Percentiles rank a stretch among this genome's conserved stretches.
phyloP scores from a whole-genome alignment of 768 basidiomycete genomes.

The Mycena leptocephala region DNA sequence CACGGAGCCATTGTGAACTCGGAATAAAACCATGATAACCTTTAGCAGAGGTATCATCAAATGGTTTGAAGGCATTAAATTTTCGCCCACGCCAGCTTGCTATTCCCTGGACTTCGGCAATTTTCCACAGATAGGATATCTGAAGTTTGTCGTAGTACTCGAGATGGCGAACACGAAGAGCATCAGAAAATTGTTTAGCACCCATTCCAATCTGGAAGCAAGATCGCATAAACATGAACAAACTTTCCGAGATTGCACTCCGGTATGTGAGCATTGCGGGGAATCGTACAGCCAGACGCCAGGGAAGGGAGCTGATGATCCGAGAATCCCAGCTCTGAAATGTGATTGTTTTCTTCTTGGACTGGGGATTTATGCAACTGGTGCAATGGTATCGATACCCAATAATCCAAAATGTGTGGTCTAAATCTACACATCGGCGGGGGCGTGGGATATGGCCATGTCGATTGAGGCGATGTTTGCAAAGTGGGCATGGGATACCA shows the following conservation, averaged over 20 bases:
- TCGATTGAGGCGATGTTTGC: no score
- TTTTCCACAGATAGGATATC: not conserved
- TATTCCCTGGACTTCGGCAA: not conserved
- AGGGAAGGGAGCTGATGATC: not conserved
- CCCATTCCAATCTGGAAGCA: conserved; percentile 44
- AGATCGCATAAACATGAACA: conserved; percentile 35
- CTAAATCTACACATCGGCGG: no score
- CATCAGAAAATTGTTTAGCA: conserved; percentile 43
- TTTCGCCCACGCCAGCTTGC: not conserved
- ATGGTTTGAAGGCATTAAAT: not conserved
- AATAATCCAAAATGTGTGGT: no score
- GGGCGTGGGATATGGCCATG: no score
- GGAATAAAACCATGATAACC: not conserved
- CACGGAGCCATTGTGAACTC: conserved; percentile 35
- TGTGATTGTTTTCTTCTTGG: no score
- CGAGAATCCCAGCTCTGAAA: conserved; percentile 9
- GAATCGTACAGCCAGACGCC: conserved; percentile 21
- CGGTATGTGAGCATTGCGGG: conserved; percentile 38
- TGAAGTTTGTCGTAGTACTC: conserved; percentile 35
- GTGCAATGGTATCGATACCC: no score
- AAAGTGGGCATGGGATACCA: no score
- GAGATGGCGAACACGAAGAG: conserved; percentile 36
- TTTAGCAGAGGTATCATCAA: not conserved
- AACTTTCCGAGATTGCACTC: conserved; percentile 36
- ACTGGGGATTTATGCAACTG: no score